Percentiles rank a stretch among this genome's conserved stretches.
Conservation (phyloP, 805 yeast species). For the Lipomyces spencermartinsiae region DNA sequence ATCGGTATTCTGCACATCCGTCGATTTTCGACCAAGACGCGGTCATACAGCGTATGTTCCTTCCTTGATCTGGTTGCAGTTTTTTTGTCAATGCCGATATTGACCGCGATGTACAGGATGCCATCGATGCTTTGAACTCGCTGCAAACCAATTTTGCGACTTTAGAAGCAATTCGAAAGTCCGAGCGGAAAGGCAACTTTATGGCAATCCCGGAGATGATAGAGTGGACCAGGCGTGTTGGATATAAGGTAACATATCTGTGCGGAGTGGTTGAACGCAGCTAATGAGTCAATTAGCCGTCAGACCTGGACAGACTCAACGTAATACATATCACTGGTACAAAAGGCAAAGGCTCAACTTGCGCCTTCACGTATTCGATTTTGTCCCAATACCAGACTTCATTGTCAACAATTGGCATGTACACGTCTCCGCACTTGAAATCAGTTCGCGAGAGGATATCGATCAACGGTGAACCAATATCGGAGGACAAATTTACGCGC, state of each 20-base stretch:
- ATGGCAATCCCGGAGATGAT: slow-evolving; percentile 83
- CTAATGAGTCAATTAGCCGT: slow-evolving; percentile 45
- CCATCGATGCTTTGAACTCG: slow-evolving; percentile 80
- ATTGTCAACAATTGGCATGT: slow-evolving; percentile 75
- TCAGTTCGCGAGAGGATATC: slow-evolving; percentile 90
- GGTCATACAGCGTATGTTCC: slow-evolving; percentile 21
- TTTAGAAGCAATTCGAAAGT: slow-evolving; percentile 80
- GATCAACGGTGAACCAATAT: slow-evolving; percentile 84
- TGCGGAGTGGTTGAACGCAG: neutral
- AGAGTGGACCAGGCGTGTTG: slow-evolving; percentile 77
- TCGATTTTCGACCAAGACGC: slow-evolving; percentile 14
- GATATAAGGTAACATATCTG: slow-evolving; percentile 52
- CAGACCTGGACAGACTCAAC: slow-evolving; percentile 75
- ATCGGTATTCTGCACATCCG: neutral
- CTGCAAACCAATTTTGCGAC: slow-evolving; percentile 91
- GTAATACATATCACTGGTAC: slow-evolving; percentile 95
- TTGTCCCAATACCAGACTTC: slow-evolving; percentile 62
- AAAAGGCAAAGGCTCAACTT: slow-evolving; percentile 97
- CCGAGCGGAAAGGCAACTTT: slow-evolving; percentile 61
- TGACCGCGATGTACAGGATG: slow-evolving; percentile 57
- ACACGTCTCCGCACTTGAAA: slow-evolving; percentile 94
- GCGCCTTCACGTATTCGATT: slow-evolving; percentile 89
- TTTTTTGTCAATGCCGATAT: neutral
- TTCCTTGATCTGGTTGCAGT: neutral
- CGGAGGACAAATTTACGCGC: slow-evolving; percentile 78